These are phyloP conservation scores for Peronospora tabacina DNA, from an alignment of 352 stramenopile species.

Conservation along the genomic window DNA sequence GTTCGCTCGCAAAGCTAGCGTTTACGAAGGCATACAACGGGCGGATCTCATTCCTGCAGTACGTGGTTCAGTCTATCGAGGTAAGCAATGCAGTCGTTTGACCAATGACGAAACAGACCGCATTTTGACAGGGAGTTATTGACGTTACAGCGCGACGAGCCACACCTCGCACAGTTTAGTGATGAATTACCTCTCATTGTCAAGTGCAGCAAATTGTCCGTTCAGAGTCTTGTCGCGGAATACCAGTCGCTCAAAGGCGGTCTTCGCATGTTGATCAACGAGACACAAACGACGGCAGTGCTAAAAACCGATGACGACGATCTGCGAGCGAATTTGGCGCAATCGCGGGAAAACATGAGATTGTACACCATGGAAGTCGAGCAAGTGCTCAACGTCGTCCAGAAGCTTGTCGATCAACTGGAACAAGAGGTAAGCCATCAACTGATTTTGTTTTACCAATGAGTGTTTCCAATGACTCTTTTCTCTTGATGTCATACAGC, in stretches of 20 bases:
- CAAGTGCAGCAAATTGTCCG: constrained; percentile 62
- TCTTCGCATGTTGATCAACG: constrained; percentile 43
- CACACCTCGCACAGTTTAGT: constrained; percentile 48
- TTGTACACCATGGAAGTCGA: constrained; percentile 56
- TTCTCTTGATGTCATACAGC: constrained; percentile 21
- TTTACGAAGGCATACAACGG: constrained; percentile 77
- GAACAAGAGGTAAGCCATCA: constrained; percentile 34
- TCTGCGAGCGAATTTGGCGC: constrained; percentile 15
- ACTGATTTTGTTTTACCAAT: background rate
- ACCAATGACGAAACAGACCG: background rate
- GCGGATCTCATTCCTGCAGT: constrained; percentile 69
- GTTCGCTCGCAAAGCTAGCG: constrained; percentile 67
- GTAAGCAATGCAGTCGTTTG: constrained; percentile 17
- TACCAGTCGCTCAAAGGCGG: constrained; percentile 51
- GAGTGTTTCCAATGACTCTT: background rate
- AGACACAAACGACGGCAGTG: constrained; percentile 37
- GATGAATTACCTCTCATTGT: constrained; percentile 53
- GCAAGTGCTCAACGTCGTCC: constrained; percentile 43
- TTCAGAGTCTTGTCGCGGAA: constrained; percentile 47
- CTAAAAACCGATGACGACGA: constrained; percentile 28
- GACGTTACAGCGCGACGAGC: constrained; percentile 44
- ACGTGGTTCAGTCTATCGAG: constrained; percentile 67
- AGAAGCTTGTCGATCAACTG: constrained; percentile 40
- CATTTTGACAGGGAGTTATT: constrained; percentile 5
- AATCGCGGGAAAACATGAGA: constrained; percentile 36